Evolutionary conservation across 1,139 yeast genomes (phyloP), one percentile per base, ranked within the genome.

Genomic region (Eremothecium cymbalariae): DNA sequence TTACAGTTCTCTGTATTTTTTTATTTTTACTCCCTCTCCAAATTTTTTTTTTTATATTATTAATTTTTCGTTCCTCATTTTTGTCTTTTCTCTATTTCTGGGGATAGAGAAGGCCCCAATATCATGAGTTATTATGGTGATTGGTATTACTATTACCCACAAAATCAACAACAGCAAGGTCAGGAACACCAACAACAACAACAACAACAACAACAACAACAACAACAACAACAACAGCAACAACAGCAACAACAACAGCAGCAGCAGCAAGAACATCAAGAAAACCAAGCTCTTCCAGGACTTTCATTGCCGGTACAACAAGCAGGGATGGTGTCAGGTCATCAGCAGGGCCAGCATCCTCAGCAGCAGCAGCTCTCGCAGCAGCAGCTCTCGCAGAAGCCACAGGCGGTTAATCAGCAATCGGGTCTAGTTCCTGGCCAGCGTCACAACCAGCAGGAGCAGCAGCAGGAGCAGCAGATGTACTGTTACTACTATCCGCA

Each of bases 391-490:
- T 13, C 24, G 24, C 13, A 13, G 12, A 13, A 21, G 24, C 24
- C 24, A 21, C 24, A 21, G 24, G 12, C n/a, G 24, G 24, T 13
- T n/a, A n/a, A n/a, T n/a, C n/a, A n/a, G n/a, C n/a, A n/a, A n/a
- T n/a, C n/a, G n/a, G 25, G 25, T 16, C 40, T 28, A 24, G 16
- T 19, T 14, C 4, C 32, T 19, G 22, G 18, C 11, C 19, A 24
- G 4, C 42, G 33, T 13, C 31, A 32, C 9, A 35, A 17, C 16
- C 18, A 30, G 33, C 49, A 45, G 16, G 37, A 32, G 12, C 48
- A 40, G 31, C 38, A 38, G 21, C 49, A 37, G 25, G 44, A 47
- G 17, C 30, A 16, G 30, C 13, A n/a, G 21, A 18, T 27, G 21
- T 27, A 27, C 14, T 27, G 21, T 14, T 27, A 27, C 14, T 27